Evolutionary conservation across 495 filamentous ascomycete genomes (phyloP).

Genomic region (Penicillium nucicola): DNA sequence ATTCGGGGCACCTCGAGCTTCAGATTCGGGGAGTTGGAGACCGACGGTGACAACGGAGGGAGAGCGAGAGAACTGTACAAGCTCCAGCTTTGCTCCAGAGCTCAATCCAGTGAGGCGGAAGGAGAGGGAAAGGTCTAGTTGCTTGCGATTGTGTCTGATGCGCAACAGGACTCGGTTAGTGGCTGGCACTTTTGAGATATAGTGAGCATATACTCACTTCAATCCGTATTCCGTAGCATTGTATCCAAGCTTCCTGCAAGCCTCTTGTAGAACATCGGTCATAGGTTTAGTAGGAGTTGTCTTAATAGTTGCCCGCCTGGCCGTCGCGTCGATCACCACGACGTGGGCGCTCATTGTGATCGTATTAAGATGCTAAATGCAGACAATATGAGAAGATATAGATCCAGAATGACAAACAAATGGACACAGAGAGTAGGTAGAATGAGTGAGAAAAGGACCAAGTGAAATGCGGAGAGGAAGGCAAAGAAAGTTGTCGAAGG

Average conservation of each 20-base stretch:
- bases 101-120: slow-evolving; percentile 83
- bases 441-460: not conserved
- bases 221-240: slow-evolving; percentile 72
- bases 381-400: not conserved
- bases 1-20: slow-evolving; percentile 52
- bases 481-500: slow-evolving; percentile 29
- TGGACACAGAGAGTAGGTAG: not conserved
- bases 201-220: slow-evolving; percentile 55
- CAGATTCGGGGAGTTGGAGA: slow-evolving; percentile 71
- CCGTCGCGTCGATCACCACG: slow-evolving; percentile 75
- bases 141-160: slow-evolving; percentile 71
- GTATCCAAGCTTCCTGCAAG: slow-evolving; percentile 74
- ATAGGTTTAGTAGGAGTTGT: slow-evolving; percentile 75
- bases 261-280: slow-evolving; percentile 80
- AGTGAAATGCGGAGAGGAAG: slow-evolving; percentile 9
- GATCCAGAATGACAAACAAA: not conserved
- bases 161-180: slow-evolving; percentile 13
- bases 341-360: slow-evolving; percentile 79
- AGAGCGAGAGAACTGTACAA: slow-evolving; percentile 78
- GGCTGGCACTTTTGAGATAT: not conserved
- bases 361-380: not conserved
- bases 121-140: slow-evolving; percentile 76
- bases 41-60: slow-evolving; percentile 82
- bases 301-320: slow-evolving; percentile 73
- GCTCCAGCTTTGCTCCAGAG: slow-evolving; percentile 86